Percentiles rank a stretch among this genome's conserved stretches.
phyloP scores from a whole-genome alignment of 352 stramenopile genomes.

The Globisporangium parvum region DNA sequence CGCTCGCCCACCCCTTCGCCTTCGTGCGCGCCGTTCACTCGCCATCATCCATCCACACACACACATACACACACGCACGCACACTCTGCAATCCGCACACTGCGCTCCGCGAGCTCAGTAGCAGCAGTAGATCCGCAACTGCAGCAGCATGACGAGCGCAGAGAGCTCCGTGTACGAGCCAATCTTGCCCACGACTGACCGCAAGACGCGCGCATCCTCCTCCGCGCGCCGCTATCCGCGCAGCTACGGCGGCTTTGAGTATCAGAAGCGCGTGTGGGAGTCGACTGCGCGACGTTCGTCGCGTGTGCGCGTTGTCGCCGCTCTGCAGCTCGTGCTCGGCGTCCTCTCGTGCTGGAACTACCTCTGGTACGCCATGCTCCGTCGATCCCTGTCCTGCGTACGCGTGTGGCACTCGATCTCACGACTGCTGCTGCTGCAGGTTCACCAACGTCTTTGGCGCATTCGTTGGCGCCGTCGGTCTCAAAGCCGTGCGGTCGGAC shows the following conservation, averaged over 20 bases:
- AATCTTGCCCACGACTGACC: conserved; percentile 5
- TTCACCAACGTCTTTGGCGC: conserved; percentile 69
- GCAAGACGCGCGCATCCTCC: not conserved
- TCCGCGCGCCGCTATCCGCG: not conserved
- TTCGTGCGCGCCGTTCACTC: too few species aligned
- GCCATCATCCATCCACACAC: too few species aligned
- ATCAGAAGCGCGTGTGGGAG: conserved; percentile 73
- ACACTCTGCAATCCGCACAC: too few species aligned
- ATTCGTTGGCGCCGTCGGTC: conserved; percentile 54
- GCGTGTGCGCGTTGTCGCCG: conserved; percentile 59
- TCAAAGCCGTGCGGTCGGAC: conserved; percentile 68
- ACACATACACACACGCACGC: too few species aligned
- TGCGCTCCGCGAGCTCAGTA: too few species aligned
- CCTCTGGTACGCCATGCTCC: conserved; percentile 35
- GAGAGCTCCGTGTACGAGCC: conserved; percentile 8
- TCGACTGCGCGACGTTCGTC: conserved; percentile 53
- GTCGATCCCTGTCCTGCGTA: not conserved
- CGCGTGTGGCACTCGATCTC: not conserved
- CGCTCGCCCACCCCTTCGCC: too few species aligned
- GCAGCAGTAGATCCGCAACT: not conserved
- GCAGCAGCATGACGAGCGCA: conserved; percentile 1
- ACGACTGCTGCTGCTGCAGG: conserved; percentile 14
- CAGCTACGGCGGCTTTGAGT: conserved; percentile 65
- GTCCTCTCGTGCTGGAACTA: conserved; percentile 63
- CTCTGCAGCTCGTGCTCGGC: conserved; percentile 50